Conservation (phyloP, 768 basidiomycete genomes). For the Panellus pusillus region DNA sequence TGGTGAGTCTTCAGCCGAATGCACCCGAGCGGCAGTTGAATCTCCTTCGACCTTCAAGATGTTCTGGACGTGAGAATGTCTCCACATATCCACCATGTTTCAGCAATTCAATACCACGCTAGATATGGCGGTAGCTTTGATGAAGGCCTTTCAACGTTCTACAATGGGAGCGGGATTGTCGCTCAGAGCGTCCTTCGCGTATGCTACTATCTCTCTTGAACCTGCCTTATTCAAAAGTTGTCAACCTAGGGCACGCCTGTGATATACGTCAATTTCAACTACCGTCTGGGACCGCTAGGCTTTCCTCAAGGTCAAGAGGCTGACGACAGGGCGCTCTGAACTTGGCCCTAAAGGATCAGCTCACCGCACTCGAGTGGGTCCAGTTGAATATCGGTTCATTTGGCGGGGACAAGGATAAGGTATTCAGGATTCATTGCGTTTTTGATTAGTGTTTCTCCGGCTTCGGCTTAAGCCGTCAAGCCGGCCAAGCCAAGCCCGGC, state of each 20-base stretch:
- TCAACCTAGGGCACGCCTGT: conserved; percentile 32
- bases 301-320: conserved; percentile 41
- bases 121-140: conserved; percentile 42
- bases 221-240: too few relatives aligned
- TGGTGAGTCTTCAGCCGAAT: conserved; percentile 21
- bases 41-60: conserved; percentile 23
- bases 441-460: too few relatives aligned
- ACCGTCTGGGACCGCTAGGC: conserved; percentile 47
- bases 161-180: conserved; percentile 24
- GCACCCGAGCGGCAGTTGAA: background rate
- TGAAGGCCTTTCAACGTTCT: conserved; percentile 43
- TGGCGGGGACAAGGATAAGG: conserved; percentile 50
- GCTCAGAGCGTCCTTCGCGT: conserved; percentile 11
- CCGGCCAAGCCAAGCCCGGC: too few relatives aligned
- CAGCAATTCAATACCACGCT: background rate
- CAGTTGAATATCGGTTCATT: conserved; percentile 54
- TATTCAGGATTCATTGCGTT: conserved; percentile 6
- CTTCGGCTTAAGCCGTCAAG: too few relatives aligned
- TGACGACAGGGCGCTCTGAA: conserved; percentile 34
- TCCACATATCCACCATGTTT: background rate
- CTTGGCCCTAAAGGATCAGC: conserved; percentile 40
- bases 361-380: conserved; percentile 45
- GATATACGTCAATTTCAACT: conserved; percentile 48
- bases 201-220: background rate
- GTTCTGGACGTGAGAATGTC: conserved; percentile 39